Evolutionary conservation across 345 rosid species (phyloP).

Genomic region (Pistacia vera): DNA sequence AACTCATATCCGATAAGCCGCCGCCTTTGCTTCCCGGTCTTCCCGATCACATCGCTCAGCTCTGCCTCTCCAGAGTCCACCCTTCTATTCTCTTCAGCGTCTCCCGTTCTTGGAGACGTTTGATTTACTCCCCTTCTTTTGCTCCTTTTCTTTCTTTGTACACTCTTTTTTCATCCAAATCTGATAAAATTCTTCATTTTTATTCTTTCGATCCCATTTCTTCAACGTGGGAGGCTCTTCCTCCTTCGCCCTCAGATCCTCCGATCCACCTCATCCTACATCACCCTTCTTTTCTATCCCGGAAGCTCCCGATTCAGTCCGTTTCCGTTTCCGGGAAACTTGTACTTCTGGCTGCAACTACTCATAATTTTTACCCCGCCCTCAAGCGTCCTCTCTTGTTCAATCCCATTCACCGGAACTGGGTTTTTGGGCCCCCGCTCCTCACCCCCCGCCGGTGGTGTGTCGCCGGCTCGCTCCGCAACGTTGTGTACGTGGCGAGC

Average conservation of each 20-base stretch:
- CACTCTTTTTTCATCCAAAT: slow-evolving; percentile 35
- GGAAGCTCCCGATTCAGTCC: slow-evolving; percentile 45
- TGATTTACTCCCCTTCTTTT: slow-evolving; percentile 48
- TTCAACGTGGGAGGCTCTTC: slow-evolving; percentile 41
- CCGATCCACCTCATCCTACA: slow-evolving; percentile 43
- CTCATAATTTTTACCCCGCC: slow-evolving; percentile 41
- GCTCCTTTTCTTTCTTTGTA: slow-evolving; percentile 55
- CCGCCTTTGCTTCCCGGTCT: slow-evolving; percentile 50
- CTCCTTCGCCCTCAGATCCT: slow-evolving; percentile 39
- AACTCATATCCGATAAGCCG: neutral
- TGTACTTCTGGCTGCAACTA: slow-evolving; percentile 47
- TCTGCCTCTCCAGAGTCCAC: slow-evolving; percentile 44
- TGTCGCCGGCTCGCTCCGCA: slow-evolving; percentile 34
- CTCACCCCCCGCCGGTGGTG: slow-evolving; percentile 58
- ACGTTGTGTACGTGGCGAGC: slow-evolving; percentile 39
- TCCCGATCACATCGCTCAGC: slow-evolving; percentile 47
- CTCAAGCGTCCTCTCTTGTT: slow-evolving; percentile 46
- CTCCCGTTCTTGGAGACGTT: slow-evolving; percentile 57
- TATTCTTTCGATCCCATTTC: slow-evolving; percentile 47
- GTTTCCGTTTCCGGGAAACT: slow-evolving; percentile 42
- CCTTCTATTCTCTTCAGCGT: slow-evolving; percentile 47
- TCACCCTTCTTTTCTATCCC: slow-evolving; percentile 53
- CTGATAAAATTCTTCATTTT: slow-evolving; percentile 26
- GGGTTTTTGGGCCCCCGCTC: slow-evolving; percentile 45
- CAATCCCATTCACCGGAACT: slow-evolving; percentile 32